These are phyloP conservation scores for Trichoderma sp. DNA, from an alignment of 2,329 filamentous ascomycete genomes.

Conservation along the genomic window DNA sequence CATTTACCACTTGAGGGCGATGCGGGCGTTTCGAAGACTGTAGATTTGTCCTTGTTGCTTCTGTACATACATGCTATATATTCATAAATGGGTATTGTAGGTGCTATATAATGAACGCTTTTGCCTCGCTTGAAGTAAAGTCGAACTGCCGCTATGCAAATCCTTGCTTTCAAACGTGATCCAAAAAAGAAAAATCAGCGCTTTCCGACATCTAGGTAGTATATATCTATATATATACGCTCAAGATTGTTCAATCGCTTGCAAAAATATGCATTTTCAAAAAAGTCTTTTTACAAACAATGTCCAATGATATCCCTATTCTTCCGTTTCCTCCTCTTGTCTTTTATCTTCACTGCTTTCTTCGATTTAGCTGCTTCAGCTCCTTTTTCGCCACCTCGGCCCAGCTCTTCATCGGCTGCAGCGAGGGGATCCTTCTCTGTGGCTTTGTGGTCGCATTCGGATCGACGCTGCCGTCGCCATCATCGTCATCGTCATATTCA, in stretches of 20 bases:
- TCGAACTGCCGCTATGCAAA: not conserved
- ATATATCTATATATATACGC: not conserved
- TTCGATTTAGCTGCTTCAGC: not conserved
- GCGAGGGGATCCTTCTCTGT: conserved; percentile 33
- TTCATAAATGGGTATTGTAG: not conserved
- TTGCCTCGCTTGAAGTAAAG: not conserved
- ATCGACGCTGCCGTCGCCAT: conserved; percentile 12
- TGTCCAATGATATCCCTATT: not conserved
- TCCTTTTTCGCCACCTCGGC: conserved; percentile 42
- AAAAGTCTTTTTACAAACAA: not conserved
- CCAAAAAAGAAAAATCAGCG: not conserved
- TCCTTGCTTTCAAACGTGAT: not conserved
- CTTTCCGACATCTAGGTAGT: not conserved
- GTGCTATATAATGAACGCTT: not conserved
- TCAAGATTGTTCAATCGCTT: not conserved
- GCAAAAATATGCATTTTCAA: not conserved
- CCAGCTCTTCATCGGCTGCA: conserved; percentile 44
- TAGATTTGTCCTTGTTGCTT: not conserved
- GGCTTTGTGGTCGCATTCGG: conserved; percentile 29
- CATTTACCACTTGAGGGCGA: not conserved
- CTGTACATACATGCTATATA: not conserved
- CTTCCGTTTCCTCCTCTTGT: not conserved
- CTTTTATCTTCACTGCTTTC: not conserved
- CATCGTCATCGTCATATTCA: conserved; percentile 12
- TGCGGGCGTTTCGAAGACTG: not conserved